Percentiles rank a stretch among this genome's conserved stretches.
These are phyloP conservation scores for Seminavis robusta DNA, from an alignment of 108 stramenopile genomes.

Conservation along the genomic window DNA sequence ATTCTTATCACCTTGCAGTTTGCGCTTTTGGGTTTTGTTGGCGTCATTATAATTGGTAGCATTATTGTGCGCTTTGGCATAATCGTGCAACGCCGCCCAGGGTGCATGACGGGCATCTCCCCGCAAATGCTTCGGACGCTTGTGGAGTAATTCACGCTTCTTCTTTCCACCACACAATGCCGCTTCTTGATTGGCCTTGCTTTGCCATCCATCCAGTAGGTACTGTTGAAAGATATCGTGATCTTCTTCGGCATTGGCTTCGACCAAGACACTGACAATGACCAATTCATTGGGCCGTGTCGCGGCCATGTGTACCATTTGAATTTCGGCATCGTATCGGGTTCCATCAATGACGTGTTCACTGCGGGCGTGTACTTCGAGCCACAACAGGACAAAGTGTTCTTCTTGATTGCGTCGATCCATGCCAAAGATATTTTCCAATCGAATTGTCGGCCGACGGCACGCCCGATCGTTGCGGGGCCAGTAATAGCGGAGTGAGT, in stretches of 20 bases:
- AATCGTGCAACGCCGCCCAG: not conserved
- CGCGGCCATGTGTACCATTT: constrained; percentile 28
- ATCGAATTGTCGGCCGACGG: constrained; percentile 6
- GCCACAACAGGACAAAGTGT: constrained; percentile 8
- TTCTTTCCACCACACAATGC: not conserved
- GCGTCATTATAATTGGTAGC: not conserved
- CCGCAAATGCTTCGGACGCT: too few relatives aligned
- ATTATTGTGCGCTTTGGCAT: not conserved
- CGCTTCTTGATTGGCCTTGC: not conserved
- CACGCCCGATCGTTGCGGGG: constrained; percentile 10
- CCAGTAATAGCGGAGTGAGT: constrained; percentile 14
- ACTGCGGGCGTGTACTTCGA: constrained; percentile 31
- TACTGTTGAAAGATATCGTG: constrained; percentile 14
- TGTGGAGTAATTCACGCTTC: too few relatives aligned
- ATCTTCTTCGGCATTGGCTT: constrained; percentile 14
- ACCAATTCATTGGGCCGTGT: not conserved
- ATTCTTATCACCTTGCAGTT: not conserved
- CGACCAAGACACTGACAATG: constrained; percentile 23
- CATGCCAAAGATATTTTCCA: constrained; percentile 7
- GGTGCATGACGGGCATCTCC: too few relatives aligned
- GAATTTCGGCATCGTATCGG: constrained; percentile 32
- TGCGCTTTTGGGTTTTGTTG: constrained; percentile 1
- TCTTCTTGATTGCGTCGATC: not conserved
- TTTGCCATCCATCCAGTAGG: constrained; percentile 27
- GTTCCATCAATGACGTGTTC: constrained; percentile 32